Base-by-base conservation (phyloP, 78 protist species). In the Creolimax fragrantissima region DNA sequence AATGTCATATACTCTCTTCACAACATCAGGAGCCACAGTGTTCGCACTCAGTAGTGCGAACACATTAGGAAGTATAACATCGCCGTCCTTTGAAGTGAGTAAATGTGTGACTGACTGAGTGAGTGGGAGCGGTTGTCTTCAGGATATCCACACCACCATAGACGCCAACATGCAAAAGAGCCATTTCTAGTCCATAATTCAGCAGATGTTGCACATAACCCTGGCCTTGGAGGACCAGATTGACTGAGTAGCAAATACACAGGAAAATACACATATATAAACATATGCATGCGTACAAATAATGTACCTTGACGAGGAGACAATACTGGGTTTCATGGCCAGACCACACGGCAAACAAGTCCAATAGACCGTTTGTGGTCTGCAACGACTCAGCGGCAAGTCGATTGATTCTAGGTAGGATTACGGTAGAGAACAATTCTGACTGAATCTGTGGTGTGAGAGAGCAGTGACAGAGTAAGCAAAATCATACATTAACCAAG, bases 381-480 rank as follows among this genome's bases (percentile, higher is more conserved):
- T 83, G 86, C 86, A 83, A 41, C 7, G 42, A 35, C 86, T 83
- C 86, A 83, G 7, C 35, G 86, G 86, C 86, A 36, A 83, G 86
- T 24, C 86, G 86, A 24, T 5, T 36, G 44, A 83, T 41, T 83
- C 86, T 5, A 36, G 86, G 86, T 11, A 58, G 74, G 74, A 58
- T 58, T 17, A 58, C 24, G 74, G 74, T 32, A 17, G 74, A 32
- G 74, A 58, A 58, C 11, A 58, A 24, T 24, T 58, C 74, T 17
- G 11, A 32, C 0, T 58, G 24, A 24, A 58, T 58, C 74, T 58
- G 74, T n/a, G n/a, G n/a, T n/a, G n/a, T n/a, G n/a, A n/a, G n/a
- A n/a, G n/a, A n/a, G n/a, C n/a, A n/a, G n/a, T n/a, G n/a, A n/a
- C n/a, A n/a, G n/a, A n/a, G n/a, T n/a, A n/a, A n/a, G n/a, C n/a